Percentiles rank a stretch among this genome's conserved stretches.
These are phyloP conservation scores for Kalanchoe fedtschenkoi DNA, from an alignment of 164 flowering plant genomes.

Conservation along the genomic window DNA sequence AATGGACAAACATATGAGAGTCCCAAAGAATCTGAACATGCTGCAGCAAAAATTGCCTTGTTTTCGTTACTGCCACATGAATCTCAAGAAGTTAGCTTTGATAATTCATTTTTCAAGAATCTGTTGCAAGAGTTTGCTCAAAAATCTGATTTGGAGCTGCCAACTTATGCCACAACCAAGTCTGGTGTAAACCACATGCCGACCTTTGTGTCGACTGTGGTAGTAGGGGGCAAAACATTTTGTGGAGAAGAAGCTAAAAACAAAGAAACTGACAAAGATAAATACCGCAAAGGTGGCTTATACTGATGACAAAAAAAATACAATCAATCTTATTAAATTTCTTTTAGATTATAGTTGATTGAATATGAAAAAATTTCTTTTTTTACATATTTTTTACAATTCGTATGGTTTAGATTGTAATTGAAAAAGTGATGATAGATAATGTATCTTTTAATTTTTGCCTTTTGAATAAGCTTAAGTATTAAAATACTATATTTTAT, in stretches of 20 bases:
- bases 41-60: conserved; percentile 50
- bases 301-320: no score
- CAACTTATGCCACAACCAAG: conserved; percentile 27
- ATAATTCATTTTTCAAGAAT: conserved; percentile 34
- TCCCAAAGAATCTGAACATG: conserved; percentile 2
- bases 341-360: no score
- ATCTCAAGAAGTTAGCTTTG: conserved; percentile 35
- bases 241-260: conserved; percentile 28
- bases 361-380: no score
- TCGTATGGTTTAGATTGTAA: no score
- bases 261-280: conserved; percentile 47
- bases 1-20: neutral
- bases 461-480: no score
- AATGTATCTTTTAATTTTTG: no score
- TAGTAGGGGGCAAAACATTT: conserved; percentile 28
- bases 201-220: conserved; percentile 32
- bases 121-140: conserved; percentile 46
- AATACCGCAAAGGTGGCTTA: conserved; percentile 50
- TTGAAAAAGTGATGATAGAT: no score
- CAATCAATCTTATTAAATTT: no score
- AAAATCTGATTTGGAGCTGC: conserved; percentile 35
- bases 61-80: conserved; percentile 25
- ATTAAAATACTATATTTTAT: no score
- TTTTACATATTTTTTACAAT: no score
- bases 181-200: conserved; percentile 33